These are phyloP conservation scores for Halophytophthora polymorphica DNA, from an alignment of 352 stramenopile species.

Conservation along the genomic window DNA sequence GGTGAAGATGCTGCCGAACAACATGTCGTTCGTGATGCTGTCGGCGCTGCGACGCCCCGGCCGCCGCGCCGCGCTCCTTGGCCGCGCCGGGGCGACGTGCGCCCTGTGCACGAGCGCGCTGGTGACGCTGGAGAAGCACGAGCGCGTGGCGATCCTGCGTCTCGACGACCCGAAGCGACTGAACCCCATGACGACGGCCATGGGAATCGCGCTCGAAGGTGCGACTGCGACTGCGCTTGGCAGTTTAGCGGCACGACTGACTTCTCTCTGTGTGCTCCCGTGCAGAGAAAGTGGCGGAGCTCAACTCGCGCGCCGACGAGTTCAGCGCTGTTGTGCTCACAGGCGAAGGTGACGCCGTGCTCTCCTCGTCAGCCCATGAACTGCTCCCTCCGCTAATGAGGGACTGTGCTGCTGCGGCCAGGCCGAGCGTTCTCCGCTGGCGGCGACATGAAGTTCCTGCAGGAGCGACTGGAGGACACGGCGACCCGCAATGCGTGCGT, in stretches of 20 bases:
- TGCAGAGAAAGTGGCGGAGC: constrained; percentile 44
- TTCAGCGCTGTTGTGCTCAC: constrained; percentile 74
- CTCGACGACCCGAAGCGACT: constrained; percentile 81
- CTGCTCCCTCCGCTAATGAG: not conserved
- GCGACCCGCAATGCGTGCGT: constrained; percentile 69
- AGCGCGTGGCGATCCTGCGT: constrained; percentile 42
- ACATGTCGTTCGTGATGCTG: too few relatives aligned
- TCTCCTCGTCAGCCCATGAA: not conserved
- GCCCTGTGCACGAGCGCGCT: constrained; percentile 27
- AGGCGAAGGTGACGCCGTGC: constrained; percentile 37
- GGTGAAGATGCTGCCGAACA: too few relatives aligned
- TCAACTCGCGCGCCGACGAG: constrained; percentile 44
- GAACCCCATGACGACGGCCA: constrained; percentile 85
- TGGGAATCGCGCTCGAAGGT: constrained; percentile 70
- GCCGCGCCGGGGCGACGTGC: not conserved
- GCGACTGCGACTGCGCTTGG: not conserved
- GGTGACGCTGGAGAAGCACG: constrained; percentile 51
- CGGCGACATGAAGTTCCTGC: constrained; percentile 83
- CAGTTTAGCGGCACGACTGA: not conserved
- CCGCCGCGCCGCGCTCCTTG: not conserved
- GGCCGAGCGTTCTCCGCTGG: constrained; percentile 83
- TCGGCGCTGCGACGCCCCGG: too few relatives aligned
- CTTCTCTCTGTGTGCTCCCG: not conserved
- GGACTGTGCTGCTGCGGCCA: not conserved
- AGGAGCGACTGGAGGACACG: constrained; percentile 49